Evolutionary conservation across 1,139 yeast species (phyloP).

Genomic region (Candida pseudoviswanathii): DNA sequence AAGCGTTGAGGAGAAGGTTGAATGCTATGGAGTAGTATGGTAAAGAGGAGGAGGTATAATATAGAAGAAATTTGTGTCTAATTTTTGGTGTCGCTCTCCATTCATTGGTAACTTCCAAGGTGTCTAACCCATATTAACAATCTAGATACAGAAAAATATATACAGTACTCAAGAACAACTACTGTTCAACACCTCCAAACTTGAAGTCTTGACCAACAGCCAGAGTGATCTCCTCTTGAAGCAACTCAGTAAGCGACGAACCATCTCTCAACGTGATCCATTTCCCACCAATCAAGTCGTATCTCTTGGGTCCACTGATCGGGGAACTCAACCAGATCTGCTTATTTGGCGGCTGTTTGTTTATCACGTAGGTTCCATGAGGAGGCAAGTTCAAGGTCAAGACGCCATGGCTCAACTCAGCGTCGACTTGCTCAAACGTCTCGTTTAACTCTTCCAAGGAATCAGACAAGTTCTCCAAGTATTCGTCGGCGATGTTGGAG

Average conservation of each 20-base stretch:
- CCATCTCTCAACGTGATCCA: slow-evolving; percentile 69
- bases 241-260: slow-evolving; percentile 45
- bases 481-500: slow-evolving; percentile 58
- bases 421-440: slow-evolving; percentile 61
- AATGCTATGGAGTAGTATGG: neutral
- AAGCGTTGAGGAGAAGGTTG: slow-evolving; percentile 83
- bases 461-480: slow-evolving; percentile 65
- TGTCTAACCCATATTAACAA: no score
- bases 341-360: slow-evolving; percentile 91
- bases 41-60: no score
- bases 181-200: slow-evolving; percentile 23
- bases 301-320: slow-evolving; percentile 82
- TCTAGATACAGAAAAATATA: no score
- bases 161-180: no score
- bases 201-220: slow-evolving; percentile 36
- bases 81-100: no score
- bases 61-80: no score
- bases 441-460: slow-evolving; percentile 67
- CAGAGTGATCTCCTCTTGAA: slow-evolving; percentile 48
- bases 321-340: slow-evolving; percentile 95
- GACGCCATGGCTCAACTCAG: slow-evolving; percentile 85
- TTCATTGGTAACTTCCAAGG: no score
- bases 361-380: slow-evolving; percentile 81
- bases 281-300: slow-evolving; percentile 56
- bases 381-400: slow-evolving; percentile 68